Evolutionary conservation across 176 grass and related monocot genomes (phyloP), one percentile per base, ranked within the genome.

Genomic region (Triticum urartu): DNA sequence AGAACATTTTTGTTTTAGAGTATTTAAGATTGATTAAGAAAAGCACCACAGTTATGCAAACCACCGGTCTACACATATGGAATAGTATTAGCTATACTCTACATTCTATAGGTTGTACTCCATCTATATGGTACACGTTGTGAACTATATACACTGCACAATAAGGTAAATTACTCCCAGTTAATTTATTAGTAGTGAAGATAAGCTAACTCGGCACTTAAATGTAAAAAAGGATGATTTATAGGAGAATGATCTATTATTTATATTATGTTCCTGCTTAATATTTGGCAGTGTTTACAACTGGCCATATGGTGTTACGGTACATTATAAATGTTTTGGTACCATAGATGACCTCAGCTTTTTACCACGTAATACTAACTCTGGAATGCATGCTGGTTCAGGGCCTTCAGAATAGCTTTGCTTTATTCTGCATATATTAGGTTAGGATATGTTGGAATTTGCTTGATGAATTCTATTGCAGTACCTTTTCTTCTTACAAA

Each of bases 391-490:
- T 45, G 6, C 58, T 63, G 34, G 6, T 64, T 38, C 32, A 32
- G 75, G 45, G 15, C 25, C 21, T 84, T 25, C 17, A 79, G 42
- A 80, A 48, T 50, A 32, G 24, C 60, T 80, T 84, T 30, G 28
- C 28, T 59, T 90, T 72, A 30, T 67, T 78, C 20, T 91, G 25
- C 20, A 80, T 84, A 14, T 20, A 76, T 40, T 78, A 47, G 47
- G 18, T 86, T 71, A 32, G 48, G 4, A 59, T 81, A 67, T 25
- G 0, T 65, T 72, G 28, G 45, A 33, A 21, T 45, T 43, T 12
- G 15, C 17, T 35, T 73, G 39, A 62, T 79, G 64, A 30, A 5
- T 45, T 38, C 22, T 68, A 40, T 71, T 81, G 7, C 10, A 24
- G 20, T 52, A 52, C 1, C 74, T 76, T 28, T 68, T 6, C 3